Percentiles rank a stretch among this genome's conserved stretches.
phyloP scores from a whole-genome alignment of 441 rosid genomes.

The Brassica hybrid region DNA sequence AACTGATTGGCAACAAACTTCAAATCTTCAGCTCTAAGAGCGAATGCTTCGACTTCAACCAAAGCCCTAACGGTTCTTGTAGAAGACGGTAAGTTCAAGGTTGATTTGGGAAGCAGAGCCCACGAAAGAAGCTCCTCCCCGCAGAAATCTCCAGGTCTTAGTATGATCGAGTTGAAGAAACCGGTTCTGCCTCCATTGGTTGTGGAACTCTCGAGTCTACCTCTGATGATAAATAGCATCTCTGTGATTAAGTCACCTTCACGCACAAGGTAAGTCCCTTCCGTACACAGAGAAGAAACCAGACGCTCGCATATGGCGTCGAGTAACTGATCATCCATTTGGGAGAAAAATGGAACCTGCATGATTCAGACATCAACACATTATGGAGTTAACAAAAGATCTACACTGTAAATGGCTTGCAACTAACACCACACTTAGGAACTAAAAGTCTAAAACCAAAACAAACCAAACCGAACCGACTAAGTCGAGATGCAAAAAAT shows the following conservation, averaged over 20 bases:
- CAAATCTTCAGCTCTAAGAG: conserved; percentile 88
- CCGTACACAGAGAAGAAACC: conserved; percentile 79
- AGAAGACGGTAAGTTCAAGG: conserved; percentile 82
- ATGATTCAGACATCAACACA: conserved; percentile 23
- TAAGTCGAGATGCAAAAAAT: too few species aligned
- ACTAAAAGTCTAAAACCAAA: conserved; percentile 4
- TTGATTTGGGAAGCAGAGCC: conserved; percentile 87
- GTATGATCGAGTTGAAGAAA: conserved; percentile 76
- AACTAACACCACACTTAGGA: neutral
- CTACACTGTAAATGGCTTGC: neutral
- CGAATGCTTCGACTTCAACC: conserved; percentile 90
- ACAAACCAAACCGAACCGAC: too few species aligned
- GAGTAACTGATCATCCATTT: conserved; percentile 92
- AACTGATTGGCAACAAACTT: conserved; percentile 94
- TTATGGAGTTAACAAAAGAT: neutral
- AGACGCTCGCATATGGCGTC: conserved; percentile 85
- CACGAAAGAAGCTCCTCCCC: conserved; percentile 94
- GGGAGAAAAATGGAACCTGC: conserved; percentile 96
- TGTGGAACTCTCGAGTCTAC: conserved; percentile 88
- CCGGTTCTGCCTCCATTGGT: conserved; percentile 96
- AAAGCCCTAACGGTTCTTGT: conserved; percentile 87
- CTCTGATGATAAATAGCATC: conserved; percentile 88
- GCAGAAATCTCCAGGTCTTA: conserved; percentile 89
- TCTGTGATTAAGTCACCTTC: conserved; percentile 92
- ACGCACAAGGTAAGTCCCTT: conserved; percentile 81